These are phyloP conservation scores for Chamaenerion angustifolium DNA, from an alignment of 345 rosid genomes.

Conservation along the genomic window DNA sequence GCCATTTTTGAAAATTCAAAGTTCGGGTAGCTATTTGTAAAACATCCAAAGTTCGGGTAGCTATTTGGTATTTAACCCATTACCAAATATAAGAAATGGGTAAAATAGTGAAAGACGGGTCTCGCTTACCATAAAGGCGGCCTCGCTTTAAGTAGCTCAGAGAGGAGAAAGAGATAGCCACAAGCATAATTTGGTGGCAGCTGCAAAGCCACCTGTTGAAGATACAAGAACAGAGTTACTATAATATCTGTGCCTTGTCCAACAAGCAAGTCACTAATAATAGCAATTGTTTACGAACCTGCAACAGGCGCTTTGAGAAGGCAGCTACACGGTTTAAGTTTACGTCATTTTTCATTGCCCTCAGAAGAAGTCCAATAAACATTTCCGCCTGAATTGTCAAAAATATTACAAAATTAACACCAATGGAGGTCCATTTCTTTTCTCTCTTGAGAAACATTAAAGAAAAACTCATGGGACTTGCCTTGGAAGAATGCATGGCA, in stretches of 20 bases:
- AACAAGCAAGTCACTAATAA: neutral
- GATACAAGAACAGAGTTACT: neutral
- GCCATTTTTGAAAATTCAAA: no score
- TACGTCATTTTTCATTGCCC: slow-evolving; percentile 86
- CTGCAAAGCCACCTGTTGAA: slow-evolving; percentile 75
- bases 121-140: slow-evolving; percentile 58
- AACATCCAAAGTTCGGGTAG: no score
- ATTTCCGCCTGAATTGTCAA: slow-evolving; percentile 51
- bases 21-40: no score
- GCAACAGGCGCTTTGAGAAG: slow-evolving; percentile 80
- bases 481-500: slow-evolving; percentile 92
- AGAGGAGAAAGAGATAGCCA: slow-evolving; percentile 84
- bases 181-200: slow-evolving; percentile 93
- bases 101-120: no score
- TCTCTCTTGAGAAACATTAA: neutral
- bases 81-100: no score
- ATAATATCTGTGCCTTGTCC: neutral
- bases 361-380: slow-evolving; percentile 82
- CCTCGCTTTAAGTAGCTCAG: slow-evolving; percentile 85
- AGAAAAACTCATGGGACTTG: slow-evolving; percentile 15
- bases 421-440: neutral
- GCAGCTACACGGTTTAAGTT: slow-evolving; percentile 82
- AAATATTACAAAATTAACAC: neutral
- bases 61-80: no score
- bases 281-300: slow-evolving; percentile 25